Base-by-base conservation (phyloP, 305 asterid species). In the Plantago coronopus region DNA sequence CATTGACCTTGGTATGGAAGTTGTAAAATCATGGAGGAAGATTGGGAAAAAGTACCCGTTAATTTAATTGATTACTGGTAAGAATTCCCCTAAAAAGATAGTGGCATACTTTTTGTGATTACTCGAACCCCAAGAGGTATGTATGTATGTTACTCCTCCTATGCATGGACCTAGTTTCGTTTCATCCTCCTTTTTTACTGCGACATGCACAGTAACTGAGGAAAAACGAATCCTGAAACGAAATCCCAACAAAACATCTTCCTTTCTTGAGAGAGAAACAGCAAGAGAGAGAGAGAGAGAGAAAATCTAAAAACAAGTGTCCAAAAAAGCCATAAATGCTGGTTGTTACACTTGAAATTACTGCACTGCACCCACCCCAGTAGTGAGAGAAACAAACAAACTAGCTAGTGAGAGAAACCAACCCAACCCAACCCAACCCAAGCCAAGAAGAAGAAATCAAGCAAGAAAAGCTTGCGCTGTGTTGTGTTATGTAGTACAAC, bases 331-430 rank as follows among this genome's bases (percentile, higher is more conserved):
- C 77, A 64, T 78, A 63, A 82, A 76, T 72, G 76, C 2, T 70
- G 76, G 73, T 72, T 31, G 75, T 69, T 72, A 79, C 67, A 64
- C 47, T 59, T 43, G 46, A 59, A 56, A 55, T 62, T 54, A 73
- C 68, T 68, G 49, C 63, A 46, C 37, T 14, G 40, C 40, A 34
- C 40, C 7, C 40, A 34, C 0, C 0, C 13, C 40, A 34, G 40
- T 34, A 34, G 13, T 34, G 13, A 34, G 40, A 34, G 40, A 7
- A 34, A 34, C 1, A 3, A 7, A 7, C 12, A 34, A 6, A 34
- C 40, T n/a, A n/a, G n/a, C n/a, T n/a, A n/a, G n/a, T n/a, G n/a
- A n/a, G n/a, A n/a, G n/a, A n/a, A 34, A 0, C 1, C 1, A 31
- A 4, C 31, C 2, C 31, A 25, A 25, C 31, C 5, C 2, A 3